phyloP scores from a whole-genome alignment of 169 alveolate species.

The Perkinsus marinus region DNA sequence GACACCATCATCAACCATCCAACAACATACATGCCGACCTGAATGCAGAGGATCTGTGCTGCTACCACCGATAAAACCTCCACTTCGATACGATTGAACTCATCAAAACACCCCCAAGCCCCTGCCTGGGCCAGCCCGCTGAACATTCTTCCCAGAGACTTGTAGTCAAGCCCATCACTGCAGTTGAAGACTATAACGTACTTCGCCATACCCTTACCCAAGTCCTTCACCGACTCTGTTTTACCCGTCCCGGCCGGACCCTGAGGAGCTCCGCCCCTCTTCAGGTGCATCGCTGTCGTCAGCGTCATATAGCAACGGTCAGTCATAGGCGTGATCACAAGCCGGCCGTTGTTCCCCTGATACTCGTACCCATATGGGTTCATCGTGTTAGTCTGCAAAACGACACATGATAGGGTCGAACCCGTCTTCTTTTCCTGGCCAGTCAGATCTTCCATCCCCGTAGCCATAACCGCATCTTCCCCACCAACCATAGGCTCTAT shows the following conservation, averaged over 20 bases:
- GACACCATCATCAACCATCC: neutral
- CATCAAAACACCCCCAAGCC: slow-evolving; percentile 96
- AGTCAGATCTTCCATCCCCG: neutral
- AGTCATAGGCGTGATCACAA: slow-evolving; percentile 90
- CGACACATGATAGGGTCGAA: slow-evolving; percentile 44
- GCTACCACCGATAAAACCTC: slow-evolving; percentile 91
- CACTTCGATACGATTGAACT: slow-evolving; percentile 89
- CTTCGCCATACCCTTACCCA: slow-evolving; percentile 85
- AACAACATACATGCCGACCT: slow-evolving; percentile 27
- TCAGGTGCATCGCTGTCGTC: slow-evolving; percentile 78
- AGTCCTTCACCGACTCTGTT: slow-evolving; percentile 89
- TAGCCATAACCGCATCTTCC: neutral
- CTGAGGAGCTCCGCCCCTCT: slow-evolving; percentile 90
- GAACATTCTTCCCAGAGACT: slow-evolving; percentile 83
- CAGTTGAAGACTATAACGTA: slow-evolving; percentile 87
- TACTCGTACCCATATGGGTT: slow-evolving; percentile 89
- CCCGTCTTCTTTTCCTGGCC: slow-evolving; percentile 29
- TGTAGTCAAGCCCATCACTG: slow-evolving; percentile 80
- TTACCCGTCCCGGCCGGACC: slow-evolving; percentile 98
- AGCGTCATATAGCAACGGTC: slow-evolving; percentile 90
- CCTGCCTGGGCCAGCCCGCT: slow-evolving; percentile 79
- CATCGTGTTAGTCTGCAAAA: slow-evolving; percentile 79
- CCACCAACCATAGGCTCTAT: slow-evolving; percentile 36
- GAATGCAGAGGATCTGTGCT: slow-evolving; percentile 73
- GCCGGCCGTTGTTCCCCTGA: slow-evolving; percentile 87